Evolutionary conservation across 805 yeast genomes (phyloP), one percentile per base, ranked within the genome.

Genomic region (Sugiyamaella americana): DNA sequence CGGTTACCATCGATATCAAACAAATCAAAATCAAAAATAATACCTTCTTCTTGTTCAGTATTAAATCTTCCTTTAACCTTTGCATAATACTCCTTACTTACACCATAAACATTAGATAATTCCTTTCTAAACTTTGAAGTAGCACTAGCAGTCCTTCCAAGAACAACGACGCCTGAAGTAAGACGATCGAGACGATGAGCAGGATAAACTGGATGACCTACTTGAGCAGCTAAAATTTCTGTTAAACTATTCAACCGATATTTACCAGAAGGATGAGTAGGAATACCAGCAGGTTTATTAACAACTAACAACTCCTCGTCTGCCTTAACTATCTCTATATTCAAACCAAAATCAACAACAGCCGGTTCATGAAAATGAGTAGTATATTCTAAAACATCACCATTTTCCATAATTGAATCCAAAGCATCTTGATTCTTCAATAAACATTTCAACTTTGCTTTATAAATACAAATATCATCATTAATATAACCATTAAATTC

Each of bases 241-340:
- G 93, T 84, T 19, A 87, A 72, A 1, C 95, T 77, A 61, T 91
- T 91, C 63, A 75, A 86, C 48, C 91, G 68, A 65, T 80, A 91
- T 47, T 70, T 55, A 2, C 98, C 98, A 0, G 96, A 84, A 2
- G 98, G 98, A 62, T 93, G 98, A 0, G 87, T 95, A 0, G 98
- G 97, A 2, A 93, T 74, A 0, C 98, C 97, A 3, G 93, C 76
- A 0, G 98, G 98, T 54, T 93, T 93, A 62, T 91, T 95, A 19
- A 93, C 82, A 2, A 85, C 94, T 3, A 93, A 71, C 19, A 87
- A 61, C 42, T 84, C 76, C 5, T 82, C 87, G 59, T 87, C 82
- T 58, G 88, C 86, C 59, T 72, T 74, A 0, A 89, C 84, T 20
- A 86, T 77, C 46, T 75, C 73, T 41, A 87, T 80, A 0, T 75